Evolutionary conservation across 192 early-diverging fungal genomes (phyloP).

Genomic region (Backusella mclennaniae): DNA sequence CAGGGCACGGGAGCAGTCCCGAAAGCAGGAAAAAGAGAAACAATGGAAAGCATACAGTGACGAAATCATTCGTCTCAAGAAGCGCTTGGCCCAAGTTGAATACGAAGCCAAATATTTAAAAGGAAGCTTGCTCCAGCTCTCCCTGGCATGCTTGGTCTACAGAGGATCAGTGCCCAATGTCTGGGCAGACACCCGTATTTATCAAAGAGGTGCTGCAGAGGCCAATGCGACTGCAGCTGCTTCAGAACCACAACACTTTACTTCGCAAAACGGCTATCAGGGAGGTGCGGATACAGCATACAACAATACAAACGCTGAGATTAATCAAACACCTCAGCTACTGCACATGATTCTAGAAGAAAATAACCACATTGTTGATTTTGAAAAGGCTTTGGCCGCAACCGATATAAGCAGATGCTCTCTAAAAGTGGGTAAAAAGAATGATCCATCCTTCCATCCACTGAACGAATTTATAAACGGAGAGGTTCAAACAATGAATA

Average conservation of each 20-base stretch:
- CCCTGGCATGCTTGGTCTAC: constrained; percentile 8
- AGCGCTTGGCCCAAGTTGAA: constrained; percentile 4
- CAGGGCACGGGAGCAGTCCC: constrained; percentile 26
- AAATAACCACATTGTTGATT: constrained; percentile 7
- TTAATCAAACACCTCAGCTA: background rate
- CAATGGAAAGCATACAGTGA: constrained; percentile 7
- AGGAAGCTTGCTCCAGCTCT: constrained; percentile 14
- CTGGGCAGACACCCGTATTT: constrained; percentile 17
- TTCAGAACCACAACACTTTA: background rate
- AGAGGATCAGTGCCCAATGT: constrained; percentile 11
- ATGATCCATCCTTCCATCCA: background rate
- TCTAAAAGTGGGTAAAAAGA: background rate
- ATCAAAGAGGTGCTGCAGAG: background rate
- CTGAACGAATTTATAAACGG: background rate
- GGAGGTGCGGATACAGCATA: too few relatives aligned
- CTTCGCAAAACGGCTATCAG: background rate
- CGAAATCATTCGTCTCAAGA: constrained; percentile 2
- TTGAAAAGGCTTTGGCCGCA: constrained; percentile 6
- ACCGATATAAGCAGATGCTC: background rate
- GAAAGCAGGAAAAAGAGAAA: constrained; percentile 22
- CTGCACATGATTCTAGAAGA: constrained; percentile 3
- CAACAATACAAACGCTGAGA: background rate
- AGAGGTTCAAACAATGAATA: background rate
- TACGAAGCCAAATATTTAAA: constrained; percentile 23
- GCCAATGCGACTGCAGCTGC: background rate